A percentile compares a stretch with the other conserved stretches of the same genome.
phyloP scores from a whole-genome alignment of 2,329 filamentous ascomycete species.

The Lasiodiplodia hormozganensis region DNA sequence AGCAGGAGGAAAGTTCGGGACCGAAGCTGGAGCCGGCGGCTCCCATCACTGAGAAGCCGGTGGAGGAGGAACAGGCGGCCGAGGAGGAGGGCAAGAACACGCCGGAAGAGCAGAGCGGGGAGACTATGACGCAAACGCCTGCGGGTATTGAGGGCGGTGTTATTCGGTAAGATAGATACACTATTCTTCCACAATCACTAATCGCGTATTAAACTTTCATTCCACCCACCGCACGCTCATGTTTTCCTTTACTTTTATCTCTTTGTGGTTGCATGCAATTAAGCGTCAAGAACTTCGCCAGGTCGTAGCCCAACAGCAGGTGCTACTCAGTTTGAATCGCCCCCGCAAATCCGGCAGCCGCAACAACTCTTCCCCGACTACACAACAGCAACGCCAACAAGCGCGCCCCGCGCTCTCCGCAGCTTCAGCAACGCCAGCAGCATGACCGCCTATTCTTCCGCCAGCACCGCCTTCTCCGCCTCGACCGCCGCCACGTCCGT shows the following conservation, averaged over 20 bases:
- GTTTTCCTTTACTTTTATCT: neutral
- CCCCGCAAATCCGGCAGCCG: slow-evolving; percentile 15
- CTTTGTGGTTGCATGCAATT: slow-evolving; percentile 21
- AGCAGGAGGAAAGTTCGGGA: slow-evolving; percentile 11
- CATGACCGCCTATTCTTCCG: slow-evolving; percentile 21
- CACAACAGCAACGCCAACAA: neutral
- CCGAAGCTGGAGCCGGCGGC: slow-evolving; percentile 20
- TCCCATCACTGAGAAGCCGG: slow-evolving; percentile 20
- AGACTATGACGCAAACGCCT: slow-evolving; percentile 27
- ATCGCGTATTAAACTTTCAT: slow-evolving; percentile 6
- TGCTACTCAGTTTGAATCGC: neutral
- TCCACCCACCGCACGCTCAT: slow-evolving; percentile 1
- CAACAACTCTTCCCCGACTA: neutral
- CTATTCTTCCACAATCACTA: slow-evolving; percentile 27
- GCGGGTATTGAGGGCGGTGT: slow-evolving; percentile 28
- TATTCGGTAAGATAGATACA: slow-evolving; percentile 30
- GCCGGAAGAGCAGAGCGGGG: slow-evolving; percentile 21
- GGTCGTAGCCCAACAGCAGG: slow-evolving; percentile 16
- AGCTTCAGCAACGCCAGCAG: slow-evolving; percentile 23
- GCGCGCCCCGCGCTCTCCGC: slow-evolving; percentile 3
- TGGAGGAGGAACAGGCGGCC: slow-evolving; percentile 19
- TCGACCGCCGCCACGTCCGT: slow-evolving; percentile 16
- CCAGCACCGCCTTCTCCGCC: slow-evolving; percentile 7
- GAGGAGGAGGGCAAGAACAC: slow-evolving; percentile 22
- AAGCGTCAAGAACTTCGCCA: slow-evolving; percentile 27